Percentiles rank a stretch among this genome's conserved stretches.
These are phyloP conservation scores for Coffea canephora DNA, from an alignment of 257 asterid species.

Conservation along the genomic window DNA sequence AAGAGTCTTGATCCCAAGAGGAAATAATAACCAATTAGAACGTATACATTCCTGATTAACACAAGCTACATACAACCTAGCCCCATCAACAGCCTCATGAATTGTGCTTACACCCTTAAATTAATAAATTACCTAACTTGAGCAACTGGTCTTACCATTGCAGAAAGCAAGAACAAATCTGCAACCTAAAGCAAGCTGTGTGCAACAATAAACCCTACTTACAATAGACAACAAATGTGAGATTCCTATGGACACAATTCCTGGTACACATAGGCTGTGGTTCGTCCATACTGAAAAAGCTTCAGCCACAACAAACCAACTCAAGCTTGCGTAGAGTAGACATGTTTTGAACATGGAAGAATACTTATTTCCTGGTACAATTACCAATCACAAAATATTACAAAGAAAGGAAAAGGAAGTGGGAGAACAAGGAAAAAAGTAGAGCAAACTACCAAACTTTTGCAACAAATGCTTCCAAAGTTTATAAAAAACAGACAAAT, in stretches of 20 bases:
- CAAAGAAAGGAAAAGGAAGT: too few relatives aligned
- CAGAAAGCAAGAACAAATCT: not conserved
- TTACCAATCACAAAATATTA: not conserved
- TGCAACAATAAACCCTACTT: not conserved
- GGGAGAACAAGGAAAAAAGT: not conserved
- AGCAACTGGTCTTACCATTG: not conserved
- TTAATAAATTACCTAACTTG: too few relatives aligned
- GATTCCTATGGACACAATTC: not conserved
- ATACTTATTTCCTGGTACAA: not conserved
- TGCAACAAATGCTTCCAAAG: not conserved
- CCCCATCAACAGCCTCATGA: too few relatives aligned
- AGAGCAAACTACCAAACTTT: not conserved
- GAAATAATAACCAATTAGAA: not conserved
- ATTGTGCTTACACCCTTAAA: too few relatives aligned
- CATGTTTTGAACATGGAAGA: not conserved
- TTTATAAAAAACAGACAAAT: slow-evolving; percentile 24
- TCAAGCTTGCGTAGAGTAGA: not conserved
- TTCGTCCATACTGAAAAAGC: not conserved
- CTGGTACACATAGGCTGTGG: not conserved
- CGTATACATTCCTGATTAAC: not conserved
- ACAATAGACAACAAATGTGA: not conserved
- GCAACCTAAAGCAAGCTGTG: not conserved
- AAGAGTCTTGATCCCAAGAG: not conserved
- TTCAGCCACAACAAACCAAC: not conserved
- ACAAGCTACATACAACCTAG: not conserved